These are phyloP conservation scores for Aspergillus carlsbadensis DNA, from an alignment of 495 filamentous ascomycete species.

Conservation along the genomic window DNA sequence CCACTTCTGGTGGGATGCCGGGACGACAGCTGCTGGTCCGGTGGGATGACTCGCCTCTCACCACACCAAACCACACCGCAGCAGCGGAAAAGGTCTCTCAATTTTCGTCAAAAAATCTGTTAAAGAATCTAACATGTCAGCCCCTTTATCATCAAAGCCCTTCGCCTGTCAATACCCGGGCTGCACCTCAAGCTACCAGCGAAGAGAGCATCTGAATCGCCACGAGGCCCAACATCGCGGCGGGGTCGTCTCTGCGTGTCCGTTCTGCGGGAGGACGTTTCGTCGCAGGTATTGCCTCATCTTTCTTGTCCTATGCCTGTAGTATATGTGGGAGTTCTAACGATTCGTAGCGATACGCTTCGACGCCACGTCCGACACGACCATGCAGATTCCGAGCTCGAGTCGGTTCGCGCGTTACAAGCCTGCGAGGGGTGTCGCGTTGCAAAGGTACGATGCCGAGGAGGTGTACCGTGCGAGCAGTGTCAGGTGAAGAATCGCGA, in stretches of 20 bases:
- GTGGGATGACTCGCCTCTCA: too few species aligned
- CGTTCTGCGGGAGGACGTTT: constrained; percentile 8
- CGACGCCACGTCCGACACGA: constrained; percentile 14
- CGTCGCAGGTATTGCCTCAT: constrained; percentile 3
- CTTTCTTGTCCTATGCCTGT: not conserved
- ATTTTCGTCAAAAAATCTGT: too few species aligned
- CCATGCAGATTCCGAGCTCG: constrained; percentile 3
- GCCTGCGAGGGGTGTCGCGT: constrained; percentile 10
- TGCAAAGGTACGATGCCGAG: constrained; percentile 13
- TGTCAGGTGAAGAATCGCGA: not conserved
- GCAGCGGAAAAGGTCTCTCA: too few species aligned
- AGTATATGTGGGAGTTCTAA: not conserved
- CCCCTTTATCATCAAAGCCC: not conserved
- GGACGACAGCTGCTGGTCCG: too few species aligned
- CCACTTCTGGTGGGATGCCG: too few species aligned
- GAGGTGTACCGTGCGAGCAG: constrained; percentile 4
- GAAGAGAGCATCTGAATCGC: constrained; percentile 10
- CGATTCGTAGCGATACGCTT: constrained; percentile 8
- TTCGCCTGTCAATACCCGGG: not conserved
- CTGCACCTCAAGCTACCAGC: constrained; percentile 4
- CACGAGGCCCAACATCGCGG: constrained; percentile 14
- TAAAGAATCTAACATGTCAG: too few species aligned
- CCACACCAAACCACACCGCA: too few species aligned
- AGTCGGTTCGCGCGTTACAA: not conserved
- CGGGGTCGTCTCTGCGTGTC: not conserved